A percentile compares a stretch with the other conserved stretches of the same genome.
Evolutionary conservation across 352 stramenopile genomes (phyloP).

Genomic region (Phytophthora pluvialis): DNA sequence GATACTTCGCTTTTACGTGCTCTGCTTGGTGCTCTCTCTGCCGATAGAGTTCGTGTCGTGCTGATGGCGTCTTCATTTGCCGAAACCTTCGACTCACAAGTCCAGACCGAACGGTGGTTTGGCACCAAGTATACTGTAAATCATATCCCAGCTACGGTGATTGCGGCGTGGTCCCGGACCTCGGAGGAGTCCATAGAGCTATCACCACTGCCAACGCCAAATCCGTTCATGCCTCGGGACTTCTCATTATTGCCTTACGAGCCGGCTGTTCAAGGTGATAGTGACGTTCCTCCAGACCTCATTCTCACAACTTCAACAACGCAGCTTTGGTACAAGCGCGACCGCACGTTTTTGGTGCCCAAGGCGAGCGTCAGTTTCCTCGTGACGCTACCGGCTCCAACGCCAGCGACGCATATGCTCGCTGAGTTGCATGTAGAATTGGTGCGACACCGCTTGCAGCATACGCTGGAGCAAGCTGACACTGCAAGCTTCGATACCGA

Average conservation of each 20-base stretch:
- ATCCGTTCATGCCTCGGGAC: slow-evolving; percentile 74
- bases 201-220: slow-evolving; percentile 37
- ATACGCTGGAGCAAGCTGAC: slow-evolving; percentile 68
- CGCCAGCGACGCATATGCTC: slow-evolving; percentile 58
- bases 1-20: slow-evolving; percentile 26
- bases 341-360: slow-evolving; percentile 66
- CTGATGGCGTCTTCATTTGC: slow-evolving; percentile 61
- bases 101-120: slow-evolving; percentile 62
- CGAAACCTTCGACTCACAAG: slow-evolving; percentile 12
- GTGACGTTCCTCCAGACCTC: slow-evolving; percentile 40
- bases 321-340: slow-evolving; percentile 83
- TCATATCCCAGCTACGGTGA: slow-evolving; percentile 35
- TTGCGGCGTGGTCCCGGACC: slow-evolving; percentile 30
- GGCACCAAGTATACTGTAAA: slow-evolving; percentile 55
- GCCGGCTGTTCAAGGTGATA: background rate
- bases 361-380: slow-evolving; percentile 76
- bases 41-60: slow-evolving; percentile 63
- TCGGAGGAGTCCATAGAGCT: background rate
- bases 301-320: slow-evolving; percentile 43
- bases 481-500: slow-evolving; percentile 64
- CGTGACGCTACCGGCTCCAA: slow-evolving; percentile 59
- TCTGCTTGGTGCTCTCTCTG: slow-evolving; percentile 54
- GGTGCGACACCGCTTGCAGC: slow-evolving; percentile 71
- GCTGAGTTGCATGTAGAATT: slow-evolving; percentile 72
- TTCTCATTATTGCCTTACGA: slow-evolving; percentile 56